Percentiles rank a stretch among this genome's conserved stretches.
Conservation (phyloP, 768 basidiomycete species). For the Phallus indusiatus region DNA sequence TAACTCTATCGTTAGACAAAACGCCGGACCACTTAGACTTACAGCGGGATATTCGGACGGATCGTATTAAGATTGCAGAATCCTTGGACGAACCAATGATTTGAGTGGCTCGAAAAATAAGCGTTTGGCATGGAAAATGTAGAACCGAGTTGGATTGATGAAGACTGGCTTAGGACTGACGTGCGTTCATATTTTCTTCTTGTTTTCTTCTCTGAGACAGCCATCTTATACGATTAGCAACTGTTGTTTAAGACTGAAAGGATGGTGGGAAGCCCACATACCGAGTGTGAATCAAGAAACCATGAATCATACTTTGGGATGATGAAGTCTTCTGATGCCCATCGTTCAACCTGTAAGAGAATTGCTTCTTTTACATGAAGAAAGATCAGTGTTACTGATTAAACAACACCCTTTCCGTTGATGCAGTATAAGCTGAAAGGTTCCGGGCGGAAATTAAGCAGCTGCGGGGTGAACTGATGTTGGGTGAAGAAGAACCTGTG, state of each 20-base stretch:
- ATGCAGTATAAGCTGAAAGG: too few relatives aligned
- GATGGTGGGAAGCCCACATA: constrained; percentile 69
- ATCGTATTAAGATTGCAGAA: constrained; percentile 57
- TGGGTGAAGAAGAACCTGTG: constrained; percentile 70
- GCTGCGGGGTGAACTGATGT: constrained; percentile 82
- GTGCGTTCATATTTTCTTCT: constrained; percentile 4
- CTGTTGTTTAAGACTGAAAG: constrained; percentile 67
- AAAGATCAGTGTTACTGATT: background rate
- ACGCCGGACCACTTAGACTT: constrained; percentile 53
- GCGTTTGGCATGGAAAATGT: constrained; percentile 60
- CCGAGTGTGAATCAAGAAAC: constrained; percentile 86
- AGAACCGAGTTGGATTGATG: constrained; percentile 69
- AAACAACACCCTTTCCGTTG: too few relatives aligned
- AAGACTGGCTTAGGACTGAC: constrained; percentile 38
- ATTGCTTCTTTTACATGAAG: background rate
- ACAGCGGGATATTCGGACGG: constrained; percentile 48
- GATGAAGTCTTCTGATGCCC: constrained; percentile 76
- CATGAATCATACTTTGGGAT: constrained; percentile 73
- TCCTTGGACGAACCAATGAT: constrained; percentile 39
- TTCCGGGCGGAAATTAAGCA: constrained; percentile 70
- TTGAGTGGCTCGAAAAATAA: constrained; percentile 21
- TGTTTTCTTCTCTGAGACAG: background rate
- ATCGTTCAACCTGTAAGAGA: constrained; percentile 51
- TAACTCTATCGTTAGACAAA: constrained; percentile 38
- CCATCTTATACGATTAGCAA: constrained; percentile 3